A percentile compares a stretch with the other conserved stretches of the same genome.
These are phyloP conservation scores for Macrophomina pseudophaseolina DNA, from an alignment of 2,329 filamentous ascomycete genomes.

Conservation along the genomic window DNA sequence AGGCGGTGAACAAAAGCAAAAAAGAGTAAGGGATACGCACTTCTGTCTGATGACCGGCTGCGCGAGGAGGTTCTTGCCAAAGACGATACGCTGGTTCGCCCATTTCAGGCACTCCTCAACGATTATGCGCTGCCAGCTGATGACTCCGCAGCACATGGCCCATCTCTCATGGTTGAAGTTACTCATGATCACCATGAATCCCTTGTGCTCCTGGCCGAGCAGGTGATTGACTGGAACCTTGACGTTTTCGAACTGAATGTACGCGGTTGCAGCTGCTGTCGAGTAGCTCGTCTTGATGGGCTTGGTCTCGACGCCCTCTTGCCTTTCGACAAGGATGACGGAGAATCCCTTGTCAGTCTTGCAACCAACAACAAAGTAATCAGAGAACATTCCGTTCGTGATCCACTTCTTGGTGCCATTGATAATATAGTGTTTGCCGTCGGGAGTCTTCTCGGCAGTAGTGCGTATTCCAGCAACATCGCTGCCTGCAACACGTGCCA, in stretches of 20 bases:
- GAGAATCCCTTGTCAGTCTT: constrained; percentile 79
- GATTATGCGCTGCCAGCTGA: constrained; percentile 69
- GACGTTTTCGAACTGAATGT: constrained; percentile 83
- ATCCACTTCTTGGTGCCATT: constrained; percentile 87
- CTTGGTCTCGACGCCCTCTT: constrained; percentile 76
- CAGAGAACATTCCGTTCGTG: constrained; percentile 78
- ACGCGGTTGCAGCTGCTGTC: constrained; percentile 76
- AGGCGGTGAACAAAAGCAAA: neutral
- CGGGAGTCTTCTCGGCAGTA: constrained; percentile 60
- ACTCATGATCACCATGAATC: constrained; percentile 80
- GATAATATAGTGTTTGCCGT: constrained; percentile 61
- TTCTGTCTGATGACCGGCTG: constrained; percentile 83
- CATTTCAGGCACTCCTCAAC: constrained; percentile 88
- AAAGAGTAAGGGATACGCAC: constrained; percentile 47
- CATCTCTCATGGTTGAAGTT: constrained; percentile 91
- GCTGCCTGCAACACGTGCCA: constrained; percentile 55
- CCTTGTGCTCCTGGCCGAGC: constrained; percentile 82
- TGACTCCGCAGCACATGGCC: constrained; percentile 71
- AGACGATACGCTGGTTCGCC: constrained; percentile 84
- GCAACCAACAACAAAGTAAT: constrained; percentile 84
- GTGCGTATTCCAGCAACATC: constrained; percentile 82
- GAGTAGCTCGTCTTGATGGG: constrained; percentile 84
- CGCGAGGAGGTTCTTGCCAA: constrained; percentile 79
- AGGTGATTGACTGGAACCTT: constrained; percentile 81
- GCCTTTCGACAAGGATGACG: constrained; percentile 75